Conservation (phyloP, 1,284 basidiomycete genomes). For the Bondarzewia mesenterica region DNA sequence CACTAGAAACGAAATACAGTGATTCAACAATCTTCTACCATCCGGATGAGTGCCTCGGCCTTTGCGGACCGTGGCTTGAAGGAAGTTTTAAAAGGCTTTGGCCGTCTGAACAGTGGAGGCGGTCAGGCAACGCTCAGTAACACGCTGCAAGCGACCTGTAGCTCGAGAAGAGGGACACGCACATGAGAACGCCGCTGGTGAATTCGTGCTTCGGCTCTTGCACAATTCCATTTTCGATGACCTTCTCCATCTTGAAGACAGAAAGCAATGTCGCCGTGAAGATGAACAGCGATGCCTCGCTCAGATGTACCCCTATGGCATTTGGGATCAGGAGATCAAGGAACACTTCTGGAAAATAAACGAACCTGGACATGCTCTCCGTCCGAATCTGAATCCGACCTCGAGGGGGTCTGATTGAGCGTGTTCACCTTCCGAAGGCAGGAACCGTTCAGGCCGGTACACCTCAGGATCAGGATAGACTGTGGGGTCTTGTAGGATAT, state of each 20-base stretch:
- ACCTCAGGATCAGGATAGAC: slow-evolving; percentile 12
- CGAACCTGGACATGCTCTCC: too few relatives aligned
- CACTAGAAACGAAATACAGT: too few relatives aligned
- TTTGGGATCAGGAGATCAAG: too few relatives aligned
- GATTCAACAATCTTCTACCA: too few relatives aligned
- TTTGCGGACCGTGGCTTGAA: slow-evolving; percentile 52
- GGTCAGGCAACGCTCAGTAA: too few relatives aligned
- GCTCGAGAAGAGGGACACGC: slow-evolving; percentile 2
- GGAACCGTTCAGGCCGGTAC: slow-evolving; percentile 14
- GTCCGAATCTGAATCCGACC: slow-evolving; percentile 15
- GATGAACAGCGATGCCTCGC: too few relatives aligned
- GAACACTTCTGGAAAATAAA: slow-evolving; percentile 6
- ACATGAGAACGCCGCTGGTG: slow-evolving; percentile 13
- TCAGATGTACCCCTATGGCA: too few relatives aligned
- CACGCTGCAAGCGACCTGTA: too few relatives aligned
- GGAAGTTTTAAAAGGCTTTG: slow-evolving; percentile 49
- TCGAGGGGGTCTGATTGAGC: slow-evolving; percentile 11
- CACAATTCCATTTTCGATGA: slow-evolving; percentile 9
- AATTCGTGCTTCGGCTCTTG: slow-evolving; percentile 11
- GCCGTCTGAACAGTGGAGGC: slow-evolving; percentile 15
- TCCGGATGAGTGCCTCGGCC: slow-evolving; percentile 40
- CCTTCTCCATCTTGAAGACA: slow-evolving; percentile 12
- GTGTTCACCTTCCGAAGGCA: slow-evolving; percentile 11
- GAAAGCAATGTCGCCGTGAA: slow-evolving; percentile 9
- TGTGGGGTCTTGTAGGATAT: slow-evolving; percentile 13